Conservation (phyloP, 495 filamentous ascomycete genomes). For the Penicillium crystallinum region DNA sequence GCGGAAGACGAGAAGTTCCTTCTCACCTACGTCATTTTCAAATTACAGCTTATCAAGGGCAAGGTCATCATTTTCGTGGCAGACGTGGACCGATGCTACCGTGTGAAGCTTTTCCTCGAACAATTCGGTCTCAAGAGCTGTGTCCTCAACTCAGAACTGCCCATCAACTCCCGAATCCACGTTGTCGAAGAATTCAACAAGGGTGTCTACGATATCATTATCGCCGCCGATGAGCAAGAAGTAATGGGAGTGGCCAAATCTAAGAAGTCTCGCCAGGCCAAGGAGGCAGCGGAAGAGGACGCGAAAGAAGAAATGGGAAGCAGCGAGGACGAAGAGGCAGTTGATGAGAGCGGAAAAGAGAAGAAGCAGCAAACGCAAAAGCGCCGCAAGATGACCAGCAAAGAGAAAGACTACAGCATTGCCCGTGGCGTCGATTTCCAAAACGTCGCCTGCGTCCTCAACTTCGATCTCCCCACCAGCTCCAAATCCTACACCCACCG, state of each 20-base stretch:
- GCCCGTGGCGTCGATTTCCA: conserved; percentile 95
- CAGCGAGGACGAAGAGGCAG: conserved; percentile 34
- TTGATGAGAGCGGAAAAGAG: conserved; percentile 17
- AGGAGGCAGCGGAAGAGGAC: conserved; percentile 9
- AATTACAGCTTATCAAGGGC: conserved; percentile 88
- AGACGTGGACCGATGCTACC: conserved; percentile 89
- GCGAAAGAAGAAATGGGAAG: conserved; percentile 25
- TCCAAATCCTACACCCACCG: conserved; percentile 94
- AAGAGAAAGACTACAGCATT: conserved; percentile 83
- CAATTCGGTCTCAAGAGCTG: conserved; percentile 94
- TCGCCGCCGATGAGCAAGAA: conserved; percentile 91
- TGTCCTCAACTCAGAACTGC: conserved; percentile 91
- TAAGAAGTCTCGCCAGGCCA: conserved; percentile 26
- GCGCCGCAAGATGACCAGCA: conserved; percentile 53
- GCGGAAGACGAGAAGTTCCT: conserved; percentile 97
- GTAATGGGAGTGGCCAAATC: conserved; percentile 57
- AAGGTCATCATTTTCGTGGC: conserved; percentile 92
- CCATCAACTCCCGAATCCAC: conserved; percentile 87
- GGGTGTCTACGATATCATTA: conserved; percentile 92
- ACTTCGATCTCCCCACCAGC: conserved; percentile 87
- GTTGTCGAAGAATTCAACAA: conserved; percentile 97
- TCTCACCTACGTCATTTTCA: conserved; percentile 88
- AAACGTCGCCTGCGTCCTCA: conserved; percentile 88
- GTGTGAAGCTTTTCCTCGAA: conserved; percentile 91
- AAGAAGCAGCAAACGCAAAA: conserved; percentile 43